Conservation (phyloP, 2,329 filamentous ascomycete genomes). For the Fusarium duplospermum region DNA sequence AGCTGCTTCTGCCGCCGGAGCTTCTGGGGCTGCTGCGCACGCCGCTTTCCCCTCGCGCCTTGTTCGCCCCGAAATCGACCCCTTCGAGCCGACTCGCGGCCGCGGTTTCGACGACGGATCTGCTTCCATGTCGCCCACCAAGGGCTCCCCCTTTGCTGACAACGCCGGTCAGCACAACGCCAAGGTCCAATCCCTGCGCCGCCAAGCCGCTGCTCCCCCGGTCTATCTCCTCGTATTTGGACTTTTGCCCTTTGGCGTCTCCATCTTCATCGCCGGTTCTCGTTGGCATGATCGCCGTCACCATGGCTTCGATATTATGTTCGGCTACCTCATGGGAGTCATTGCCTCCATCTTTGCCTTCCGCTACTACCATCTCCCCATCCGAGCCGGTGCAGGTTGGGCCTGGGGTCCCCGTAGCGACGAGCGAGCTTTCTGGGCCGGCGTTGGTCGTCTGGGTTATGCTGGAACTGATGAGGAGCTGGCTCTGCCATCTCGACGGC, state of each 20-base stretch:
- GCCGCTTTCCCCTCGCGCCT: conserved; percentile 83
- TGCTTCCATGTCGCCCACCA: conserved; percentile 37
- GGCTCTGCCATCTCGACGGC: conserved; percentile 19
- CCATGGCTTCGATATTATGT: conserved; percentile 91
- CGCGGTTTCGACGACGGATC: conserved; percentile 34
- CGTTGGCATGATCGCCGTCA: conserved; percentile 91
- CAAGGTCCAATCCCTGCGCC: conserved; percentile 60
- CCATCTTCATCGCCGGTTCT: conserved; percentile 85
- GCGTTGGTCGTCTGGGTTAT: conserved; percentile 71
- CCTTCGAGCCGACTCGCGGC: conserved; percentile 48
- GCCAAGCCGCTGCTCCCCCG: conserved; percentile 84
- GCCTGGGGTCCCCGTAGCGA: conserved; percentile 84
- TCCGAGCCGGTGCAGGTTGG: conserved; percentile 82
- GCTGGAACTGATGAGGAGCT: conserved; percentile 55
- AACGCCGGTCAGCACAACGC: conserved; percentile 46
- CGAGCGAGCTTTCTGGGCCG: conserved; percentile 82
- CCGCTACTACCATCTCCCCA: conserved; percentile 86
- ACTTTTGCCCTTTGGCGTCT: conserved; percentile 77
- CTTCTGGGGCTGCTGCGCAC: conserved; percentile 71
- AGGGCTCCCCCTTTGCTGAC: conserved; percentile 19
- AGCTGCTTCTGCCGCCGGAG: conserved; percentile 58
- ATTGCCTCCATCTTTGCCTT: conserved; percentile 80
- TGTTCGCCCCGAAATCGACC: conserved; percentile 48
- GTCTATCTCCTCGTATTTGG: conserved; percentile 79
- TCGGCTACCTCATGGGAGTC: conserved; percentile 83